A percentile compares a stretch with the other conserved stretches of the same genome.
Conservation (phyloP, 2,329 filamentous ascomycete genomes). For the Diplodia mutila region DNA sequence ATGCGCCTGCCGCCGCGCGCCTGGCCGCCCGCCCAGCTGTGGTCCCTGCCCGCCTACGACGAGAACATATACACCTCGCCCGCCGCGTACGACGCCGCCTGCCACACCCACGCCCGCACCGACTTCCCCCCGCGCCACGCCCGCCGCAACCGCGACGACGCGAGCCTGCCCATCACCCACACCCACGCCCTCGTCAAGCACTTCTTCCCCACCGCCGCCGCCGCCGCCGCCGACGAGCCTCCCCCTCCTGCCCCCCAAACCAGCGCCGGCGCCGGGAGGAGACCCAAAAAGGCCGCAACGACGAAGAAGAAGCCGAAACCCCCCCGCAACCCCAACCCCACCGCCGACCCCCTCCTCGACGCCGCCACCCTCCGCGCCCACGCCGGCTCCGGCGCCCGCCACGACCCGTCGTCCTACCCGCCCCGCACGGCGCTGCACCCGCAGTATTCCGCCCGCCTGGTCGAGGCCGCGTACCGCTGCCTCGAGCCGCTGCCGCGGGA, state of each 20-base stretch:
- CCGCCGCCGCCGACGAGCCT: too few relatives aligned
- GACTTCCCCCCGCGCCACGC: not conserved
- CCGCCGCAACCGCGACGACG: not conserved
- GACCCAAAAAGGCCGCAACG: too few relatives aligned
- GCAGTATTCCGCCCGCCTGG: not conserved
- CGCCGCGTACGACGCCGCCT: not conserved
- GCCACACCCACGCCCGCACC: not conserved
- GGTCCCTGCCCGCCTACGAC: too few relatives aligned
- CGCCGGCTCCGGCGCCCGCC: too few relatives aligned
- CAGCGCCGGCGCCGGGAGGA: too few relatives aligned
- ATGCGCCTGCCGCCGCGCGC: too few relatives aligned
- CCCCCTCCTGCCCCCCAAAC: too few relatives aligned
- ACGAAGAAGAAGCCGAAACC: too few relatives aligned
- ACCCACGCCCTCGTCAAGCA: not conserved
- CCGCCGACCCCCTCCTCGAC: not conserved
- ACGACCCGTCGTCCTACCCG: too few relatives aligned
- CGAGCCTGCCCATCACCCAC: not conserved
- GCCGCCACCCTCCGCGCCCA: not conserved
- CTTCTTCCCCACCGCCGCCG: not conserved
- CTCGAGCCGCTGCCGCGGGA: not conserved
- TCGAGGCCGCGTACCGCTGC: not conserved
- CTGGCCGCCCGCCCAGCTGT: too few relatives aligned
- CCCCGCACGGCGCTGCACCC: not conserved
- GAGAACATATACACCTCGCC: too few relatives aligned
- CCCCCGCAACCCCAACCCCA: too few relatives aligned